Evolutionary conservation across 306 rosid genomes (phyloP).

Genomic region (Myrica gale): DNA sequence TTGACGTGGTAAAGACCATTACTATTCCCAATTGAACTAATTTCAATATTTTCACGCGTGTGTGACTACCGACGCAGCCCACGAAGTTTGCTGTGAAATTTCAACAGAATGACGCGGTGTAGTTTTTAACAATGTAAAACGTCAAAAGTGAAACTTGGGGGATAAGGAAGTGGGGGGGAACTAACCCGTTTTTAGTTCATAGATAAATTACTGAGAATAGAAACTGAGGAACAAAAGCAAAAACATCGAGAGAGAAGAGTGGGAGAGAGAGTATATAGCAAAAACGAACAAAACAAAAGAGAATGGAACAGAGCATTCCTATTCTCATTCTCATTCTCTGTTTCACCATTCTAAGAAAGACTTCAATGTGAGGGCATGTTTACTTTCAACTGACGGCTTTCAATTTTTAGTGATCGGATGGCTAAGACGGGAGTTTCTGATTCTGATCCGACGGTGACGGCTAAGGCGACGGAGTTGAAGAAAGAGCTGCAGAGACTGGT

Average conservation of each 20-base stretch:
- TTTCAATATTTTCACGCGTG: no score
- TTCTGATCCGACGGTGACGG: slow-evolving; percentile 51
- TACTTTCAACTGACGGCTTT: neutral
- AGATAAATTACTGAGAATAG: slow-evolving; percentile 21
- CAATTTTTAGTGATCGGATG: slow-evolving; percentile 39
- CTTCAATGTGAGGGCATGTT: slow-evolving; percentile 3
- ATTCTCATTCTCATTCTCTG: slow-evolving; percentile 30
- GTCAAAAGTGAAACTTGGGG: slow-evolving; percentile 16
- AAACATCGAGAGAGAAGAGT: neutral
- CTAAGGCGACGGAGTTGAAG: slow-evolving; percentile 65
- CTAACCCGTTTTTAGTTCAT: slow-evolving; percentile 21
- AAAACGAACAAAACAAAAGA: no score
- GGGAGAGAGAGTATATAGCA: neutral
- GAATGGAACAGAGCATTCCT: slow-evolving; percentile 31
- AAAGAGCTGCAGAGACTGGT: slow-evolving; percentile 67
- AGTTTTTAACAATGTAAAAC: neutral
- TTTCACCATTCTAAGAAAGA: slow-evolving; percentile 38
- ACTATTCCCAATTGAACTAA: no score
- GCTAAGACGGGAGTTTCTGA: slow-evolving; percentile 67
- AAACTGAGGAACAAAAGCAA: neutral
- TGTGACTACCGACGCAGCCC: no score
- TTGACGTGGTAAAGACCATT: neutral
- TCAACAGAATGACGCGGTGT: neutral
- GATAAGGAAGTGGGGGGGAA: slow-evolving; percentile 12
- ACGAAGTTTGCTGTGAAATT: no score